Evolutionary conservation across 164 flowering plant species (phyloP).

Genomic region (Vitis labrusca): DNA sequence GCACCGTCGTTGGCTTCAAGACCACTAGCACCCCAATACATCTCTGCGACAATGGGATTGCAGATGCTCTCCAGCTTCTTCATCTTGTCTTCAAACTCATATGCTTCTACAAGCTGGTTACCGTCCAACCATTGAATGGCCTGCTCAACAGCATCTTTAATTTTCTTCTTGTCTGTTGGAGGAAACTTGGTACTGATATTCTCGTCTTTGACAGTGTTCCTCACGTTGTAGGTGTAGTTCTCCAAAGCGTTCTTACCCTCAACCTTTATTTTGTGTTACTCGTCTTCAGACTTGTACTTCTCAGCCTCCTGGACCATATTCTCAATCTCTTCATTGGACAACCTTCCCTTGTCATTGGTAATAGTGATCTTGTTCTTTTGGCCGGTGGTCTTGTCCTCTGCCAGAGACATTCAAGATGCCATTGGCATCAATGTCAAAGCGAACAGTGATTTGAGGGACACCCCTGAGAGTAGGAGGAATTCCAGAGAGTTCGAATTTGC

Average conservation of each 20-base stretch:
- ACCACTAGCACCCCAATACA: constrained; percentile 39
- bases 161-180: constrained; percentile 43
- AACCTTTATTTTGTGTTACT: constrained; percentile 44
- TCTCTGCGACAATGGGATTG: constrained; percentile 45
- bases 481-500: constrained; percentile 43
- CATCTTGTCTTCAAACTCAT: constrained; percentile 37
- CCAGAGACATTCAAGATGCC: constrained; percentile 40
- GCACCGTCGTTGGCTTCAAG: constrained; percentile 18
- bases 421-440: constrained; percentile 41
- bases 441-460: constrained; percentile 37
- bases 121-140: constrained; percentile 33
- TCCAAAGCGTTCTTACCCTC: constrained; percentile 46
- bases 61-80: constrained; percentile 34
- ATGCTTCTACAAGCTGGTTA: constrained; percentile 32
- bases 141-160: constrained; percentile 38
- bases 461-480: constrained; percentile 42
- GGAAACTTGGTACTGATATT: constrained; percentile 35
- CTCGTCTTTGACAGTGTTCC: constrained; percentile 42
- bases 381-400: constrained; percentile 43
- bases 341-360: constrained; percentile 18
- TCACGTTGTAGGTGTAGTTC: constrained; percentile 46
- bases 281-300: constrained; percentile 48
- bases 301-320: constrained; percentile 52
- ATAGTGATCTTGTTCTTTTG: constrained; percentile 27
- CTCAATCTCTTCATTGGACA: constrained; percentile 42